Conservation (phyloP, 768 basidiomycete genomes). For the Pleurotus eryngii region DNA sequence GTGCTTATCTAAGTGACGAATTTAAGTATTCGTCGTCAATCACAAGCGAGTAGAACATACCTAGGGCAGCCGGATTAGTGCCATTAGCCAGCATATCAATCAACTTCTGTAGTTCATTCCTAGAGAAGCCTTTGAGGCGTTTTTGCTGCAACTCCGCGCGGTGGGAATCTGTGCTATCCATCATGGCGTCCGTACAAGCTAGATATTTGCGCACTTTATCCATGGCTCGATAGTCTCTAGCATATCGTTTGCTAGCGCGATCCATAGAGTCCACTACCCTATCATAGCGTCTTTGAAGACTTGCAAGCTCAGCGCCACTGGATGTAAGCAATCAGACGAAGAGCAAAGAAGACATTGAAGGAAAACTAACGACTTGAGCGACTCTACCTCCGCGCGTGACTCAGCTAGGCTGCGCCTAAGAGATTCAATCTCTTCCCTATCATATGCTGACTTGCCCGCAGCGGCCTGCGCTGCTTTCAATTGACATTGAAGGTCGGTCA, state of each 20-base stretch:
- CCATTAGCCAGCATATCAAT: slow-evolving; percentile 19
- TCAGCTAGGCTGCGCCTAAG: slow-evolving; percentile 18
- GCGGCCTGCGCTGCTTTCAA: slow-evolving; percentile 18
- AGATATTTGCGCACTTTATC: slow-evolving; percentile 32
- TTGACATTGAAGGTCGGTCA: background rate
- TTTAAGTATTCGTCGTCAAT: background rate
- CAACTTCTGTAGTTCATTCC: slow-evolving; percentile 13
- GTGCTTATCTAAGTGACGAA: background rate
- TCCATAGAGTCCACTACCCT: slow-evolving; percentile 39
- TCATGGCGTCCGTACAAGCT: background rate
- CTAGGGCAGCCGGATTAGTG: slow-evolving; percentile 9
- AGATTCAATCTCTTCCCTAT: slow-evolving; percentile 20
- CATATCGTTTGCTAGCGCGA: slow-evolving; percentile 44
- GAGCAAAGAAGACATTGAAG: no score
- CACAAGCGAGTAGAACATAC: background rate
- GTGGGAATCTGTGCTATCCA: slow-evolving; percentile 33
- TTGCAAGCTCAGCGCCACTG: slow-evolving; percentile 22
- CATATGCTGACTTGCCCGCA: slow-evolving; percentile 17
- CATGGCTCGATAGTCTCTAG: slow-evolving; percentile 51
- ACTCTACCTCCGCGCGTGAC: slow-evolving; percentile 22
- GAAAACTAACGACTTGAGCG: slow-evolving; percentile 10
- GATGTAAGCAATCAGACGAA: background rate
- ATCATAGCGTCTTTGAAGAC: slow-evolving; percentile 41
- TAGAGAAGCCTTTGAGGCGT: slow-evolving; percentile 4
- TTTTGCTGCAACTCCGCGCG: slow-evolving; percentile 18